Percentiles rank a stretch among this genome's conserved stretches.
Conservation (phyloP, 1,139 yeast species). For the Pneumocystis sp. region DNA sequence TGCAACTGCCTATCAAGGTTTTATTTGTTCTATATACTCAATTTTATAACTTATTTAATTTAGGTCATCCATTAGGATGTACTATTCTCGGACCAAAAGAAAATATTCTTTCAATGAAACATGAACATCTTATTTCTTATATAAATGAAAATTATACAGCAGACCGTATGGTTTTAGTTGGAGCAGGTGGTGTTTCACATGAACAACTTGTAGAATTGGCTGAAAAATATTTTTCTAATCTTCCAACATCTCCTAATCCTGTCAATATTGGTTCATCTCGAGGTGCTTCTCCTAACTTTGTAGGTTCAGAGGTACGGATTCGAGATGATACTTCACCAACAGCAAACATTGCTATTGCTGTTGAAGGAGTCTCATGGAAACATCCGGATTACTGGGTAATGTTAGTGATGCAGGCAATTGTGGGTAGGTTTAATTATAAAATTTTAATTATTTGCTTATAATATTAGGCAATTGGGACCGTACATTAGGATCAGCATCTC, state of each 20-base stretch:
- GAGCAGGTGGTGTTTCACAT: conserved; percentile 88
- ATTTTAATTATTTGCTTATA: background rate
- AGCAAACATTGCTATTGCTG: conserved; percentile 83
- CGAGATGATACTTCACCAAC: conserved; percentile 73
- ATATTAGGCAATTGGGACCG: conserved; percentile 82
- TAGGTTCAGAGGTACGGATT: conserved; percentile 74
- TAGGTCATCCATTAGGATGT: conserved; percentile 77
- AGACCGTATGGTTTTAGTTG: conserved; percentile 93
- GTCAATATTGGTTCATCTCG: conserved; percentile 61
- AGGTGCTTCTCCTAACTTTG: conserved; percentile 56
- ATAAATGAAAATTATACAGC: conserved; percentile 82
- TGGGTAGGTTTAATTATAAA: conserved; percentile 19
- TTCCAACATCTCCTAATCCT: conserved; percentile 49
- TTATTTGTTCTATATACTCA: background rate
- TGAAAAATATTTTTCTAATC: conserved; percentile 57
- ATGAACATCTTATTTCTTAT: conserved; percentile 62
- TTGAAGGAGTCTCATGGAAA: conserved; percentile 98
- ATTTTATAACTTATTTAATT: background rate
- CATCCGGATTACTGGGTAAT: conserved; percentile 93
- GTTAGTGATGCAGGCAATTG: conserved; percentile 86
- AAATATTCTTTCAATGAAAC: conserved; percentile 64
- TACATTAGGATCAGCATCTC: conserved; percentile 72
- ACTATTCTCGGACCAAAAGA: conserved; percentile 94
- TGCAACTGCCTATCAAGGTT: conserved; percentile 65
- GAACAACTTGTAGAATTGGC: conserved; percentile 67